These are phyloP conservation scores for Beverwykella pulmonaria DNA, from an alignment of 495 filamentous ascomycete genomes.

Conservation along the genomic window DNA sequence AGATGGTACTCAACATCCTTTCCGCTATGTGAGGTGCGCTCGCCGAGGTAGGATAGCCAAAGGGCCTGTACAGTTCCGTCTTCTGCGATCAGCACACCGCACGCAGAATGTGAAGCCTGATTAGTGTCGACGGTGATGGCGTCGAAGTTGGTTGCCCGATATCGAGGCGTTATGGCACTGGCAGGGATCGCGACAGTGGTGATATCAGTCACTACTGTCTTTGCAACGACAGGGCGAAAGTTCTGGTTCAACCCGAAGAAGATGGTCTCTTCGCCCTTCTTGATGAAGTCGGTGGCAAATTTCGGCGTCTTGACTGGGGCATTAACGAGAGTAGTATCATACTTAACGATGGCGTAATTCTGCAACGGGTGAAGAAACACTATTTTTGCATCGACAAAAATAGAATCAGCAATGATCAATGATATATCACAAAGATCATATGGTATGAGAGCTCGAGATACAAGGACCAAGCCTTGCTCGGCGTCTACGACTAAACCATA, in stretches of 20 bases:
- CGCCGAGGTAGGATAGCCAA: conserved; percentile 95
- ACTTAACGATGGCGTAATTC: conserved; percentile 94
- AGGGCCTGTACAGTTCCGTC: conserved; percentile 92
- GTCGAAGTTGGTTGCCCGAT: conserved; percentile 94
- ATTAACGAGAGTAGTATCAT: conserved; percentile 88
- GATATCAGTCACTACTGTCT: conserved; percentile 95
- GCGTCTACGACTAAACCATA: conserved; percentile 96
- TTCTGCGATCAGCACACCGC: conserved; percentile 84
- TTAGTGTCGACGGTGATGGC: conserved; percentile 96
- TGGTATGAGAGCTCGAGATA: conserved; percentile 89
- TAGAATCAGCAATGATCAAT: conserved; percentile 91
- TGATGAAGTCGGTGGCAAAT: conserved; percentile 78
- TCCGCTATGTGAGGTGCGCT: conserved; percentile 72
- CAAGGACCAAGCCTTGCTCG: conserved; percentile 89
- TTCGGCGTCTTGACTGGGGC: conserved; percentile 89
- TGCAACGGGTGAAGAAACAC: conserved; percentile 97
- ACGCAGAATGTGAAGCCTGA: conserved; percentile 89
- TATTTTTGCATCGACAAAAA: conserved; percentile 90
- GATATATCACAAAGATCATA: conserved; percentile 96
- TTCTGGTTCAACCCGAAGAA: conserved; percentile 99
- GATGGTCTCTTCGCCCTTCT: conserved; percentile 85
- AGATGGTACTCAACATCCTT: conserved; percentile 98
- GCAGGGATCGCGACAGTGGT: conserved; percentile 96
- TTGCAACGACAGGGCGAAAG: conserved; percentile 85
- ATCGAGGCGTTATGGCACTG: conserved; percentile 86